phyloP scores from a whole-genome alignment of 2,329 filamentous ascomycete genomes.

The Ceratocystiopsis minuta region DNA sequence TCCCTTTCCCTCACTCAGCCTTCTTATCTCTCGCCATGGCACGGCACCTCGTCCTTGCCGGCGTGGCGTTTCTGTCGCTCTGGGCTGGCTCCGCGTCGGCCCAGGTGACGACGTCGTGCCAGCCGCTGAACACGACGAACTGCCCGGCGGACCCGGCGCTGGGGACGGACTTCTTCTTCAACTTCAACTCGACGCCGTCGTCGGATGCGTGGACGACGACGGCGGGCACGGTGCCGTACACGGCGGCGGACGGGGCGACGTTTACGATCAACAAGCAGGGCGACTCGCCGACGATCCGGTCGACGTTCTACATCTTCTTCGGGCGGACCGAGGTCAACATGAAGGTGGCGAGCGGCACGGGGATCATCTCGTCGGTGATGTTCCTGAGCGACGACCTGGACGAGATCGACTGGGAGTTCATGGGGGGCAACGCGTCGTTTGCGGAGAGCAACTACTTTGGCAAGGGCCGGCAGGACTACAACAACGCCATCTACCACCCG shows the following conservation, averaged over 20 bases:
- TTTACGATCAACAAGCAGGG: constrained; percentile 55
- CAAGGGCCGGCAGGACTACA: constrained; percentile 35
- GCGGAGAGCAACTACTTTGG: constrained; percentile 65
- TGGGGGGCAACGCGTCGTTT: constrained; percentile 44
- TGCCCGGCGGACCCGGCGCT: constrained; percentile 59
- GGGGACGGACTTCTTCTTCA: constrained; percentile 40
- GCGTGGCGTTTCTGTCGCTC: constrained; percentile 15
- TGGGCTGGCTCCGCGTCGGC: constrained; percentile 29
- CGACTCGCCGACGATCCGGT: constrained; percentile 62
- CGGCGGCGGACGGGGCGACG: constrained; percentile 38
- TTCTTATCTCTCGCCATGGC: constrained; percentile 8
- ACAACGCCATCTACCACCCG: constrained; percentile 42
- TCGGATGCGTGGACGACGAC: constrained; percentile 50
- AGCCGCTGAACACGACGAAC: constrained; percentile 48
- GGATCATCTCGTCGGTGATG: constrained; percentile 70
- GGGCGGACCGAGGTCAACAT: constrained; percentile 62
- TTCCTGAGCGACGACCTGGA: constrained; percentile 70
- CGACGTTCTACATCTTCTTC: constrained; percentile 74
- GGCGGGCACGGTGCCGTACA: constrained; percentile 46
- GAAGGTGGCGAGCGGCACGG: constrained; percentile 55
- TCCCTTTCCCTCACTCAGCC: too few relatives aligned
- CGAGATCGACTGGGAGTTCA: constrained; percentile 76
- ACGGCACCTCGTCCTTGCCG: not conserved
- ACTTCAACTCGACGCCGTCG: constrained; percentile 41
- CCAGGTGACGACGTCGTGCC: constrained; percentile 63